Conservation (phyloP, 2,329 filamentous ascomycete genomes). For the Monilinia vaccinii-corymbosi region DNA sequence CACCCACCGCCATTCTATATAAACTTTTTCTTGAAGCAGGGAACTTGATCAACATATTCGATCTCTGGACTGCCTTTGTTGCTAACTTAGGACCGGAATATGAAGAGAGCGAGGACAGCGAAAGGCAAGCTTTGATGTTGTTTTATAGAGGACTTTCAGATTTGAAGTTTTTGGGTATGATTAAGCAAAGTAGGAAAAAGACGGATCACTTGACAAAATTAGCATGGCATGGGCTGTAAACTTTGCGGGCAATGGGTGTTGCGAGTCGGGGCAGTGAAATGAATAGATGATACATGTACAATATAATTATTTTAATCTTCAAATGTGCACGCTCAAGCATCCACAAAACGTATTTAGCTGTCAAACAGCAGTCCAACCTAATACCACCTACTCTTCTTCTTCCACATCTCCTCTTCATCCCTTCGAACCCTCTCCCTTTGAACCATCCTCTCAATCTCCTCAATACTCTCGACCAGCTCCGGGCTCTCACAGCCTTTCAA, state of each 20-base stretch:
- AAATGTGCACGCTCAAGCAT: not conserved
- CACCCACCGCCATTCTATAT: constrained; percentile 65
- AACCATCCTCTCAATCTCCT: constrained; percentile 32
- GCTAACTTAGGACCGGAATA: constrained; percentile 40
- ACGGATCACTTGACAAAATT: constrained; percentile 85
- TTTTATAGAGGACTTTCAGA: constrained; percentile 86
- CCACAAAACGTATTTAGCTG: not conserved
- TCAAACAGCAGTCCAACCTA: constrained; percentile 4
- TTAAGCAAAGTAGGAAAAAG: constrained; percentile 86
- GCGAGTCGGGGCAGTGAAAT: not conserved
- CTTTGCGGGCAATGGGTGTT: not conserved
- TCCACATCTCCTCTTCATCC: constrained; percentile 21
- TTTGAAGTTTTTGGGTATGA: constrained; percentile 72
- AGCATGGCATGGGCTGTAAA: constrained; percentile 63
- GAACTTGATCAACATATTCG: constrained; percentile 66
- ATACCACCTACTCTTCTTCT: constrained; percentile 22
- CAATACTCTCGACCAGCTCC: constrained; percentile 23
- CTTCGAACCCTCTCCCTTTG: constrained; percentile 32
- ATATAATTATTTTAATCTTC: not conserved
- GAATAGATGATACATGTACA: not conserved
- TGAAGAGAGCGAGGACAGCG: constrained; percentile 33
- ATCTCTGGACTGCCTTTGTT: constrained; percentile 71
- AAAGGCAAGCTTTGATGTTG: constrained; percentile 55
- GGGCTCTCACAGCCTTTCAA: constrained; percentile 53
- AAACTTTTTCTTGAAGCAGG: constrained; percentile 73